Evolutionary conservation across 2,329 filamentous ascomycete species (phyloP).

Genomic region (Acrocalymma vagum): DNA sequence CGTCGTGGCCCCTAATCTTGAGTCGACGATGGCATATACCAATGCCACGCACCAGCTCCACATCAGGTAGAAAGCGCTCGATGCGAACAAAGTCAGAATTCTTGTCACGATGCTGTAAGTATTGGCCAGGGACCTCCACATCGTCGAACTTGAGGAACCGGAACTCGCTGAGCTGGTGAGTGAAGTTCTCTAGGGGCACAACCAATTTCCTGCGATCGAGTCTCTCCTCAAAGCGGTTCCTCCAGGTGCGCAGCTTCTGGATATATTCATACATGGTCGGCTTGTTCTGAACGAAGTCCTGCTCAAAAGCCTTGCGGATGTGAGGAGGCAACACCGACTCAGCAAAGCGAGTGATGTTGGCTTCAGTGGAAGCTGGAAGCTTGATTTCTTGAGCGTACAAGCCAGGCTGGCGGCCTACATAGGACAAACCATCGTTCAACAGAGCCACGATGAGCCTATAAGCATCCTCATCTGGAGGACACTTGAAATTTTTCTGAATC

Average conservation of each 20-base stretch:
- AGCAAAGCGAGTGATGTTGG: conserved; percentile 95
- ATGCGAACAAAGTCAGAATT: conserved; percentile 98
- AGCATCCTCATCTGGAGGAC: conserved; percentile 96
- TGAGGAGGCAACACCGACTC: conserved; percentile 95
- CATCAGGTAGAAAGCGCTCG: conserved; percentile 93
- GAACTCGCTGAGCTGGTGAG: conserved; percentile 93
- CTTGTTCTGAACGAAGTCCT: conserved; percentile 94
- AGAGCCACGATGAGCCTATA: conserved; percentile 97
- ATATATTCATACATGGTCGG: conserved; percentile 99
- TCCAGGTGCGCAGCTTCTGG: conserved; percentile 92
- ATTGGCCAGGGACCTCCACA: conserved; percentile 96
- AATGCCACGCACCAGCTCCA: conserved; percentile 90
- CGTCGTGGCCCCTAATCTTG: conserved; percentile 96
- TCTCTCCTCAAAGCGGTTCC: conserved; percentile 97
- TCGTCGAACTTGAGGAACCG: conserved; percentile 98
- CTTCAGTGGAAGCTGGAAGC: conserved; percentile 87
- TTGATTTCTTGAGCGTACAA: conserved; percentile 93
- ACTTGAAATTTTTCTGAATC: conserved; percentile 99
- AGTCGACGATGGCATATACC: conserved; percentile 91
- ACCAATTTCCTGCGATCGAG: conserved; percentile 82
- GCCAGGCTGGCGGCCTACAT: conserved; percentile 85
- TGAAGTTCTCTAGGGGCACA: conserved; percentile 83
- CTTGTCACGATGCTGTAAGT: conserved; percentile 96
- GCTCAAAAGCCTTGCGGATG: conserved; percentile 95
- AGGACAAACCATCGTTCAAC: conserved; percentile 92